These are phyloP conservation scores for Metschnikowia santaceciliae DNA, from an alignment of 805 yeast genomes.

Conservation along the genomic window DNA sequence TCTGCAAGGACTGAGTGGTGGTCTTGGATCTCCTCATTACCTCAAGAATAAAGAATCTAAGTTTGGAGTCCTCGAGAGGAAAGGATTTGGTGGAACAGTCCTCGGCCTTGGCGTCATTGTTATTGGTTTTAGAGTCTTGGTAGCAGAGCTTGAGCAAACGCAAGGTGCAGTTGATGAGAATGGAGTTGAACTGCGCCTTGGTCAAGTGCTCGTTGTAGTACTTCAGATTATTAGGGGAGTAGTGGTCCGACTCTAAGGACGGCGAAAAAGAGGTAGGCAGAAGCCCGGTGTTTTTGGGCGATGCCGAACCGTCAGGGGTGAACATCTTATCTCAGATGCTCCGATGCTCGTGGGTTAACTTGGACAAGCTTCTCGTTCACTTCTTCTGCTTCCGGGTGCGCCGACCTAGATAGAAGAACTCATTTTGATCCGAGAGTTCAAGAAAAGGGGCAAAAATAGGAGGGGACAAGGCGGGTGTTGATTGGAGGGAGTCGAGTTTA, in stretches of 20 bases:
- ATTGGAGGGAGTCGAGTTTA: not conserved
- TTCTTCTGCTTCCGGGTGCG: conserved; percentile 1
- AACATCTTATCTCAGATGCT: conserved; percentile 5
- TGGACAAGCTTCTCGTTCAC: not conserved
- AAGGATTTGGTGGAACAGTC: too few species aligned
- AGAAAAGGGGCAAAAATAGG: not conserved
- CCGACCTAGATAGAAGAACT: conserved; percentile 6
- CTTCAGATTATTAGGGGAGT: conserved; percentile 35
- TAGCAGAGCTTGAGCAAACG: conserved; percentile 35
- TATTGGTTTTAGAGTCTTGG: conserved; percentile 4
- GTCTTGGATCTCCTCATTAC: conserved; percentile 52
- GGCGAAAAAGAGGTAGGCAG: conserved; percentile 10
- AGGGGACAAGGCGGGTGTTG: not conserved
- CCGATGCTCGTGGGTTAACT: not conserved
- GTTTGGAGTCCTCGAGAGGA: conserved; percentile 14
- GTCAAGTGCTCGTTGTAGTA: conserved; percentile 38
- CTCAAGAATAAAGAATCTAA: conserved; percentile 35
- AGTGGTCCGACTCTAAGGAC: conserved; percentile 14
- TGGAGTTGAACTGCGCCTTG: conserved; percentile 38
- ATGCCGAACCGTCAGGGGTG: conserved; percentile 14
- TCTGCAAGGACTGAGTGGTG: conserved; percentile 58
- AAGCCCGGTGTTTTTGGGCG: conserved; percentile 11
- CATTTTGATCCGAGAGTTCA: conserved; percentile 3
- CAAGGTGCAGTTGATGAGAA: conserved; percentile 34
- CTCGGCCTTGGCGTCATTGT: too few species aligned